Evolutionary conservation across 2,329 filamentous ascomycete genomes (phyloP), one percentile per base, ranked within the genome.

Genomic region (Endocalyx cinctus): DNA sequence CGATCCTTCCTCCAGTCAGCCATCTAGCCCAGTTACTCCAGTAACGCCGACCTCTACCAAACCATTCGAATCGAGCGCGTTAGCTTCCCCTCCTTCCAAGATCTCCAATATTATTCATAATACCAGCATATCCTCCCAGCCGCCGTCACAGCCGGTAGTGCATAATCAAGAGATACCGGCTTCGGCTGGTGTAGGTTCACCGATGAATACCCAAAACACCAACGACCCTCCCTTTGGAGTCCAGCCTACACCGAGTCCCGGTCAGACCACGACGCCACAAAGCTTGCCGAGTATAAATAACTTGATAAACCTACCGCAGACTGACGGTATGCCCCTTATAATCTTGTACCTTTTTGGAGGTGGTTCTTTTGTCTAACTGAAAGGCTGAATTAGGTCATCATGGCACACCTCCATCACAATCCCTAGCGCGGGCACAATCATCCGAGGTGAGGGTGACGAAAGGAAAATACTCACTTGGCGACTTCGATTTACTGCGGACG

Each of bases 391-490:
- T n/a, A 50, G 46, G 42, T 39, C 59, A 63, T 37, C 59, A 69
- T 48, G 53, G 55, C 60, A 39, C 62, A 58, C 42, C 58, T 54
- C 57, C 58, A 17, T 34, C 43, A 40, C 48, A 46, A 46, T 39
- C 38, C 39, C 58, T 58, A 31, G 31, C 37, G 19, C 50, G 47
- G 15, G 51, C 55, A 18, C 47, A 51, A 32, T 26, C 47, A 19
- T 45, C 51, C 32, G 63, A 69, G 46, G 56, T 64, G 31, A 69
- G 89, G 51, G 79, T 86, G 57, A 96, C 90, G 43, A 96, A 95
- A 72, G 92, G 92, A 46, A 97, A 97, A 74, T 98, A 98, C 66
- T 89, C 88, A 26, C 76, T 98, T 46, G 74, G 70, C 39, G 92
- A 98, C 67, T 98, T 98, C 57, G 74, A 82, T 41, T 82, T 98